A percentile compares a stretch with the other conserved stretches of the same genome.
Evolutionary conservation across 139 green algal genomes (phyloP).

Genomic region (Limnomonas spitsbergensis): DNA sequence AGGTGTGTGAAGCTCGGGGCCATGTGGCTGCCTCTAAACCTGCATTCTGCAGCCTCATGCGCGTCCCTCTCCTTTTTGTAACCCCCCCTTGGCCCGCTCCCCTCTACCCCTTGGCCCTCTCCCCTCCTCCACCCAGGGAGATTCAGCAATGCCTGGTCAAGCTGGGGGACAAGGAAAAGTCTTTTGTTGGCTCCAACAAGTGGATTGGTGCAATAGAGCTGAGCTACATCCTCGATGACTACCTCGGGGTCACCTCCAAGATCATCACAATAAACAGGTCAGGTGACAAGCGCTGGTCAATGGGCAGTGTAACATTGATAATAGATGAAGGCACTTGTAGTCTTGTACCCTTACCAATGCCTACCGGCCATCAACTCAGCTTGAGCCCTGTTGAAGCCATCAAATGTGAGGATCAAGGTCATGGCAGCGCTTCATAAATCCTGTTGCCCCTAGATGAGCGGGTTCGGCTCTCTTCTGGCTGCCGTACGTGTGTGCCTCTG

Average conservation of each 20-base stretch:
- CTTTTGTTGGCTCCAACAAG: conserved; percentile 79
- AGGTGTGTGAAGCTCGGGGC: no score
- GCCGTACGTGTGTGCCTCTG: no score
- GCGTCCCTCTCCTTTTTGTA: no score
- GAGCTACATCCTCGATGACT: conserved; percentile 79
- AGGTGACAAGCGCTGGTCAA: no score
- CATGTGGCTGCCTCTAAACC: no score
- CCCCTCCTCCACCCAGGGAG: conserved; percentile 44
- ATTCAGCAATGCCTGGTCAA: conserved; percentile 82
- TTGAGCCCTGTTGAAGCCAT: no score
- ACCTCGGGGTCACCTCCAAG: conserved; percentile 73
- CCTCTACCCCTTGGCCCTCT: background rate
- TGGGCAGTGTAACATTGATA: background rate
- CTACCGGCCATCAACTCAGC: no score
- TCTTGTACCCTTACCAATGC: background rate
- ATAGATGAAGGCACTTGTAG: background rate
- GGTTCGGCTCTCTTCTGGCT: no score
- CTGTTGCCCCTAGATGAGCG: no score
- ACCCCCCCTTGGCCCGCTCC: background rate
- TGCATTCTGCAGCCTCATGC: no score
- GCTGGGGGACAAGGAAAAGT: conserved; percentile 91
- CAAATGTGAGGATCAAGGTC: no score
- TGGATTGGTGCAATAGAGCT: conserved; percentile 97
- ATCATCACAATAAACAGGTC: conserved; percentile 43
- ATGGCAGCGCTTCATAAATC: no score